phyloP scores from a whole-genome alignment of 768 basidiomycete genomes.

The Stropharia rugosoannulata region DNA sequence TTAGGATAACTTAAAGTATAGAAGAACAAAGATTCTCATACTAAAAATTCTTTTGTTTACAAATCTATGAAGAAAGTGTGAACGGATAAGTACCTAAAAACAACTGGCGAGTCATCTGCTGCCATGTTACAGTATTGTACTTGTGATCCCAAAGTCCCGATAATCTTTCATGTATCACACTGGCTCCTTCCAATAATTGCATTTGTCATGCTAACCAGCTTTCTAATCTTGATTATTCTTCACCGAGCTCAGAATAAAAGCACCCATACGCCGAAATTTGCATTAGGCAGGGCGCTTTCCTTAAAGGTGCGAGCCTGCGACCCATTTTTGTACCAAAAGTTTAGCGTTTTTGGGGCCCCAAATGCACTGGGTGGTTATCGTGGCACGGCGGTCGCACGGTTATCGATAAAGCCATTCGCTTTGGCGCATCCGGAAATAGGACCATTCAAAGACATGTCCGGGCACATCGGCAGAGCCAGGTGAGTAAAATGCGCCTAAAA shows the following conservation, averaged over 20 bases:
- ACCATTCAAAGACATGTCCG: slow-evolving; percentile 3
- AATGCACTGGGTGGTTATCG: too few relatives aligned
- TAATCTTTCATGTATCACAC: neutral
- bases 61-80: too few relatives aligned
- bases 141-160: neutral
- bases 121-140: neutral
- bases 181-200: neutral
- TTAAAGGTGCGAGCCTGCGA: neutral
- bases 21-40: too few relatives aligned
- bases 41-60: too few relatives aligned
- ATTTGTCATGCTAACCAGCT: neutral
- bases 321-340: neutral
- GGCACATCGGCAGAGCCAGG: slow-evolving; percentile 9
- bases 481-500: slow-evolving; percentile 2
- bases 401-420: neutral
- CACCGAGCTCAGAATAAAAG: neutral
- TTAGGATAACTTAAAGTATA: too few relatives aligned
- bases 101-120: neutral
- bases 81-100: neutral
- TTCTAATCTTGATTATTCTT: too few relatives aligned
- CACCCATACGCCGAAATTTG: neutral
- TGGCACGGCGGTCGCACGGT: neutral
- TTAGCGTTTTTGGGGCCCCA: too few relatives aligned
- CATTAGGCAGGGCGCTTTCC: slow-evolving; percentile 5
- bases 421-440: slow-evolving; percentile 1